Evolutionary conservation across 441 rosid species (phyloP), one percentile per base, ranked within the genome.

Genomic region (Erodium trifolium): DNA sequence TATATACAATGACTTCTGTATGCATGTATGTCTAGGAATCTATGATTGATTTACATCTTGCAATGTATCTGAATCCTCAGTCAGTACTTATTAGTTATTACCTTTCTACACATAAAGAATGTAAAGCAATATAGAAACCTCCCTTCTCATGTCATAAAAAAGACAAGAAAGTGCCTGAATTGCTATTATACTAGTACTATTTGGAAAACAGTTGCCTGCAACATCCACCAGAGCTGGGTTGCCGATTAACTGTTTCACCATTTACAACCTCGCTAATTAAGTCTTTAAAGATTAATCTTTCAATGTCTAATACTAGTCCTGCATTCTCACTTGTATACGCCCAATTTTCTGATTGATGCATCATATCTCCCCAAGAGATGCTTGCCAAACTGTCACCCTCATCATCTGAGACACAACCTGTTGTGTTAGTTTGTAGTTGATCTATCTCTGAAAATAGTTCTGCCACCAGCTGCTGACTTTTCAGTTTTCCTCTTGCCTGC

Each of bases 241-340:
- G 77, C 51, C 31, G 77, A 67, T 72, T 74, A 63, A 77, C 78
- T 66, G 75, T 75, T 73, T 79, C 81, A 10, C 82, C 70, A 29
- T 71, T 78, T 73, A 88, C 81, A 67, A 90, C 78, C 82, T 94
- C 99, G 2, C 67, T 84, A 66, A 94, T 77, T 68, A 94, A 78
- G 78, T 92, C 99, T 68, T 86, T 94, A 74, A 91, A 91, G 76
- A 94, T 94, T 81, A 82, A 75, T 57, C 91, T 80, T 79, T 94
- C 97, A 31, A 91, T 76, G 70, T 83, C 88, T 72, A 91, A 73
- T 68, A 83, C 92, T 70, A 91, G 37, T 70, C 82, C 84, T 0
- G 96, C 84, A 76, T 82, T 76, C 78, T 91, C 91, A 51, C 79
- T 71, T 14, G 43, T 76, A 70, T 77, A 72, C 2, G 83, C 76